Conservation (phyloP, 345 rosid species). For the Linum lewisii region DNA sequence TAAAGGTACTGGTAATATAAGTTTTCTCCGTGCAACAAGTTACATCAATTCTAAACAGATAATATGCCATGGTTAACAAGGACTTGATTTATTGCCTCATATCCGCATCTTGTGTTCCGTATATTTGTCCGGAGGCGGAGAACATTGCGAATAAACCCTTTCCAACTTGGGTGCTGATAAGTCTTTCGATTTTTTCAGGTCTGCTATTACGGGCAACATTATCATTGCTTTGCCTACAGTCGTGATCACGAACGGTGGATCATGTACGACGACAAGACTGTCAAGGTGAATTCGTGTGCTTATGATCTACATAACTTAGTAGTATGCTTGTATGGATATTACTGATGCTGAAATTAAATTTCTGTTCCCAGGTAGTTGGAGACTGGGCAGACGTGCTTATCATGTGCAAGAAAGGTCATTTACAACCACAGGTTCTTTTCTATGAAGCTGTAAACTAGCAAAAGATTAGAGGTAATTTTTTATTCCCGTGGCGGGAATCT, state of each 20-base stretch:
- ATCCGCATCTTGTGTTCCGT: background rate
- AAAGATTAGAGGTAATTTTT: too few relatives aligned
- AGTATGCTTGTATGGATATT: slow-evolving; percentile 2
- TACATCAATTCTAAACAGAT: too few relatives aligned
- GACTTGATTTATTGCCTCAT: too few relatives aligned
- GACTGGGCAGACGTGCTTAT: slow-evolving; percentile 72
- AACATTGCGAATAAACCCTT: too few relatives aligned
- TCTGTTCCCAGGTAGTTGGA: slow-evolving; percentile 60
- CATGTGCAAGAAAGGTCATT: slow-evolving; percentile 77
- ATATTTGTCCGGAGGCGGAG: background rate
- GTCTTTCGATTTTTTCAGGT: slow-evolving; percentile 41
- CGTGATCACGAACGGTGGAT: slow-evolving; percentile 64
- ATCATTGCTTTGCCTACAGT: slow-evolving; percentile 91
- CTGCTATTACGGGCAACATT: slow-evolving; percentile 97
- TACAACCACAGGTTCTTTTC: slow-evolving; percentile 96
- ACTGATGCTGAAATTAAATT: slow-evolving; percentile 7
- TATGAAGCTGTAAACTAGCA: slow-evolving; percentile 56
- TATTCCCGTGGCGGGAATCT: slow-evolving; percentile 9
- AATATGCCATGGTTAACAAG: too few relatives aligned
- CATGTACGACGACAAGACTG: slow-evolving; percentile 94
- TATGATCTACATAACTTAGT: background rate
- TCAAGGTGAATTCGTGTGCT: slow-evolving; percentile 47
- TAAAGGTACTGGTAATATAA: too few relatives aligned
- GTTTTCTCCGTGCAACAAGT: too few relatives aligned
- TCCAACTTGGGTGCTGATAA: background rate